A percentile compares a stretch with the other conserved stretches of the same genome.
phyloP scores from a whole-genome alignment of 1,284 basidiomycete genomes.

The Gymnopus androsaceus region DNA sequence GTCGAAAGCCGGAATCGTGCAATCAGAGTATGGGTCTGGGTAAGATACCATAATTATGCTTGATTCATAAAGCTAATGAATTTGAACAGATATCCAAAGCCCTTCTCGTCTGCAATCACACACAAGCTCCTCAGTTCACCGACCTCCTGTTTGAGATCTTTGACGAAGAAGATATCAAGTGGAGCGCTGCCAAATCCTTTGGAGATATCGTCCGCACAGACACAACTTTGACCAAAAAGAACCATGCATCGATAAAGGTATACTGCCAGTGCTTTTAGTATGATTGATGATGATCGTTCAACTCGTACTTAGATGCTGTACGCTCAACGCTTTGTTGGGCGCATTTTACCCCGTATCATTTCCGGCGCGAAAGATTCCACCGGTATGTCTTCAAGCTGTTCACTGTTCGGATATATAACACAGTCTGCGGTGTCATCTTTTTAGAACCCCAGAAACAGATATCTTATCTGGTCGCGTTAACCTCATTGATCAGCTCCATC shows the following conservation, averaged over 20 bases:
- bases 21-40: conserved; percentile 74
- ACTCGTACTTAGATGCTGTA: conserved; percentile 65
- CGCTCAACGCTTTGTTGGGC: conserved; percentile 82
- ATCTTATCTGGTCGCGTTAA: conserved; percentile 83
- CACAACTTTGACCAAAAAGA: conserved; percentile 70
- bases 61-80: neutral
- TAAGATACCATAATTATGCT: conserved; percentile 30
- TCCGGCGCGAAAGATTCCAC: conserved; percentile 51
- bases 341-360: conserved; percentile 76
- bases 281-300: neutral
- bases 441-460: conserved; percentile 54
- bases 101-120: conserved; percentile 75
- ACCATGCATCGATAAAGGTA: conserved; percentile 78
- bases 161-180: conserved; percentile 56
- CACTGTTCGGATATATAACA: neutral
- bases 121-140: conserved; percentile 56
- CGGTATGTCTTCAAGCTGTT: conserved; percentile 35
- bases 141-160: conserved; percentile 73
- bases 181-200: conserved; percentile 74
- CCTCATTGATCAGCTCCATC: conserved; percentile 79
- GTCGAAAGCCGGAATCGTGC: conserved; percentile 50
- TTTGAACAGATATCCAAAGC: conserved; percentile 70
- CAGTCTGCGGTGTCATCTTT: neutral
- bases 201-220: conserved; percentile 66
- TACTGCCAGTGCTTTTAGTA: neutral